These are phyloP conservation scores for Rhizoclosmatium sp. DNA, from an alignment of 192 early-diverging fungal species.

Conservation along the genomic window DNA sequence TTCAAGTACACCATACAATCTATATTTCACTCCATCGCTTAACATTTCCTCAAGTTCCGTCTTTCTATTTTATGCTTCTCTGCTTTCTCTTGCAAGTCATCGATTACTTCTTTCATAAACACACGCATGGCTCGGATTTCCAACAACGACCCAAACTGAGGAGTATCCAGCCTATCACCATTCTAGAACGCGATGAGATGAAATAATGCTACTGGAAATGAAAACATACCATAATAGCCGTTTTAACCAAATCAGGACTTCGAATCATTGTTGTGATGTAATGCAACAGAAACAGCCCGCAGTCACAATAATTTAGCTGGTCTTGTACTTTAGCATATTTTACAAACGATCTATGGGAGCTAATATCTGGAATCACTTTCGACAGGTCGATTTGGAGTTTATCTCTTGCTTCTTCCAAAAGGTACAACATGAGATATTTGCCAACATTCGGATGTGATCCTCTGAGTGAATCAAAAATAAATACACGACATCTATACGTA, in stretches of 20 bases:
- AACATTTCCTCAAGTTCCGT: too few species aligned
- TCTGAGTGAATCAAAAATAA: constrained; percentile 73
- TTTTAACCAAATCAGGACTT: constrained; percentile 43
- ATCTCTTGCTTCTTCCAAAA: constrained; percentile 54
- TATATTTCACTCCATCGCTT: too few species aligned
- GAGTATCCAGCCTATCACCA: background rate
- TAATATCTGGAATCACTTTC: constrained; percentile 24
- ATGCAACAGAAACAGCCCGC: constrained; percentile 84
- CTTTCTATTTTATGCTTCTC: background rate
- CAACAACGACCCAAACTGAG: constrained; percentile 17
- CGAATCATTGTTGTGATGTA: constrained; percentile 77
- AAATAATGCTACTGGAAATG: background rate
- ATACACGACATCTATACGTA: constrained; percentile 52
- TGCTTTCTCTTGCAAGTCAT: background rate
- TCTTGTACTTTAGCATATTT: constrained; percentile 59
- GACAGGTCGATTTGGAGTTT: background rate
- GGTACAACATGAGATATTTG: constrained; percentile 50
- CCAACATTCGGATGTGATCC: constrained; percentile 52
- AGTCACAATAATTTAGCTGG: constrained; percentile 85
- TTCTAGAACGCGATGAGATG: constrained; percentile 1
- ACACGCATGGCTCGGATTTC: constrained; percentile 25
- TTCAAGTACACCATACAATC: too few species aligned
- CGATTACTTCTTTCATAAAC: constrained; percentile 12
- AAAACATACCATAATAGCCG: constrained; percentile 22
- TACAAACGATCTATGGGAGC: constrained; percentile 63